Evolutionary conservation across 2,329 filamentous ascomycete species (phyloP), one percentile per base, ranked within the genome.

Genomic region (Hortaea werneckii): DNA sequence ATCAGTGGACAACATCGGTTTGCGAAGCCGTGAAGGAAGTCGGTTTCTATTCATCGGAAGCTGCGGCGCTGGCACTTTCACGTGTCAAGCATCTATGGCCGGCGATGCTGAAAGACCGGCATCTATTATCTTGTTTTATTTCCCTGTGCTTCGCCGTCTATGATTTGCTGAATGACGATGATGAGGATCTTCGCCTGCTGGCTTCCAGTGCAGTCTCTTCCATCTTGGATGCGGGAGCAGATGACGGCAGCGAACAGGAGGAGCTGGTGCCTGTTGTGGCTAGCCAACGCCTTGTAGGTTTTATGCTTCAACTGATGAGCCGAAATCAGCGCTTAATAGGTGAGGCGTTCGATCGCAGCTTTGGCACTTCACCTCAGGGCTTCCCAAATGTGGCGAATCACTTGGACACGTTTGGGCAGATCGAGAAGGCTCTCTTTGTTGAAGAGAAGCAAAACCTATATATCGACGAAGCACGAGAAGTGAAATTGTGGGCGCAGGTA

Each of bases 401-500:
- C 20, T 29, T 60, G 20, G 30, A 38, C 12, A 37, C 37, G 1
- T 27, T 37, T 13, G 56, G 62, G 4, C 63, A 64, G 37, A 65
- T 70, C 54, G 77, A 86, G 58, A 77, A 80, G 51, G 73, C 81
- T 3, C 76, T 98, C 0, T 98, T 98, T 61, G 82, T 78, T 0
- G 76, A 87, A 46, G 92, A 98, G 66, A 89, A 94, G 62, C 88
- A 94, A 62, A 98, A 98, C 61, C 74, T 95, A n/a, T 96, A 87
- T 63, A 71, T 90, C 42, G 90, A 96, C 62, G 82, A 88, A 54
- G 78, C 87, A 5, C 74, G 80, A 41, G 89, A 95, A 63, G 73
- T 80, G 3, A 67, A 73, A 12, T 63, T 79, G n/a, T 95, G 88
- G 87, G 67, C 74, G 0, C 63, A 62, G 11, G 68, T 78, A 2